These are phyloP conservation scores for Russula abietina DNA, from an alignment of 768 basidiomycete species.

Conservation along the genomic window DNA sequence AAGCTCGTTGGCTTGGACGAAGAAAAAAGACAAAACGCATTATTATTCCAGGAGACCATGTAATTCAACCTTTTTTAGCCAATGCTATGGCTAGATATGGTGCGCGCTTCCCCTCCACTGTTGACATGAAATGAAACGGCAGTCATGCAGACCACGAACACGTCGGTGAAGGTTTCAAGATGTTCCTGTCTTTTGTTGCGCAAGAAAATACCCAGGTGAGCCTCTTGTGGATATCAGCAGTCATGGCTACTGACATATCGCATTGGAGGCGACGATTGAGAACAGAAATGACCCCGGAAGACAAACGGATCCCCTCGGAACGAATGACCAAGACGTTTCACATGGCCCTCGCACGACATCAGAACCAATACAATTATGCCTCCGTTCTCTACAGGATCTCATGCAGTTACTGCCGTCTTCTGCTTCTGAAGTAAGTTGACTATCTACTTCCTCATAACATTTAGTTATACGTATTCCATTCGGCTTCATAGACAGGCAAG, in stretches of 20 bases:
- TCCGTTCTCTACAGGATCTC: conserved; percentile 5
- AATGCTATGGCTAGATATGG: conserved; percentile 7
- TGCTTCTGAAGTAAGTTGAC: background rate
- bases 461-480: background rate
- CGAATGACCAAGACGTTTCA: background rate
- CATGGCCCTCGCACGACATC: conserved; percentile 4
- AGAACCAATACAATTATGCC: conserved; percentile 5
- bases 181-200: background rate
- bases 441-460: background rate
- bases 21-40: conserved; percentile 10
- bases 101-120: background rate
- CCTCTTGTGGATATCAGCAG: background rate
- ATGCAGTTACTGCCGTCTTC: background rate
- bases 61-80: background rate
- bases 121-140: background rate
- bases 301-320: background rate
- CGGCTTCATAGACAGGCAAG: background rate
- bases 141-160: background rate
- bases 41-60: conserved; percentile 6
- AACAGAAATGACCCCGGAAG: background rate
- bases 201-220: background rate
- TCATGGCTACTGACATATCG: background rate
- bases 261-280: background rate
- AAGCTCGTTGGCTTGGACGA: conserved; percentile 2
- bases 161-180: background rate